Evolutionary conservation across 2,329 filamentous ascomycete genomes (phyloP).

Genomic region (Trichoderma koningii): DNA sequence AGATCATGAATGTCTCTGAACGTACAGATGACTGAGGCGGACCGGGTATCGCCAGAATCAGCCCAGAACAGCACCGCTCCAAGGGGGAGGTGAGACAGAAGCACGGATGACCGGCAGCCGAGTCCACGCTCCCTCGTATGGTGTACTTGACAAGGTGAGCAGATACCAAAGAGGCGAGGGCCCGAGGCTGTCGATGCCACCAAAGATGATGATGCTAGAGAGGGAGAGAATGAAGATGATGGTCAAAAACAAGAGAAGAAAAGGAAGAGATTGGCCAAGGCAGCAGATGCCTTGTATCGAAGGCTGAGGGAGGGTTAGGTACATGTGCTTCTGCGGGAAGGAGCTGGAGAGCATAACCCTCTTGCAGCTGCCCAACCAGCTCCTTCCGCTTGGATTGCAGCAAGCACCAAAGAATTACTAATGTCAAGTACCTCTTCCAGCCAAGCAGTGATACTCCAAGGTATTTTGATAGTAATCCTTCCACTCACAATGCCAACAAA

Average conservation of each 20-base stretch:
- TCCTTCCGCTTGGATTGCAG: not conserved
- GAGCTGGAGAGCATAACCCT: not conserved
- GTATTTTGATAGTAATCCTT: no score
- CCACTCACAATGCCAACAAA: no score
- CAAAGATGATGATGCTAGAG: not conserved
- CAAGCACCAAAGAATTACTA: no score
- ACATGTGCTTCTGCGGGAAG: not conserved
- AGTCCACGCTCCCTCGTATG: not conserved
- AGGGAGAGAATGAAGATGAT: not conserved
- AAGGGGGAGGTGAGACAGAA: not conserved
- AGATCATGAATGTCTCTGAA: not conserved
- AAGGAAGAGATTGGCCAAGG: not conserved
- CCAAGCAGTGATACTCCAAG: no score
- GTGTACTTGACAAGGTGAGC: not conserved
- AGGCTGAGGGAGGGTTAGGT: not conserved
- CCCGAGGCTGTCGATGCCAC: not conserved
- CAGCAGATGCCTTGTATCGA: not conserved
- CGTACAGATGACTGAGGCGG: not conserved
- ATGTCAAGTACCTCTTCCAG: no score
- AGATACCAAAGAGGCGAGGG: not conserved
- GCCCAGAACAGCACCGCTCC: not conserved
- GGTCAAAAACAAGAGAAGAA: not conserved
- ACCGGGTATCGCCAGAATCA: not conserved
- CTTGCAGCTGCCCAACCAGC: conserved; percentile 19
- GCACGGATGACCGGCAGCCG: not conserved